Evolutionary conservation across 2,329 filamentous ascomycete genomes (phyloP).

Genomic region (Stachybotrys echinatus): DNA sequence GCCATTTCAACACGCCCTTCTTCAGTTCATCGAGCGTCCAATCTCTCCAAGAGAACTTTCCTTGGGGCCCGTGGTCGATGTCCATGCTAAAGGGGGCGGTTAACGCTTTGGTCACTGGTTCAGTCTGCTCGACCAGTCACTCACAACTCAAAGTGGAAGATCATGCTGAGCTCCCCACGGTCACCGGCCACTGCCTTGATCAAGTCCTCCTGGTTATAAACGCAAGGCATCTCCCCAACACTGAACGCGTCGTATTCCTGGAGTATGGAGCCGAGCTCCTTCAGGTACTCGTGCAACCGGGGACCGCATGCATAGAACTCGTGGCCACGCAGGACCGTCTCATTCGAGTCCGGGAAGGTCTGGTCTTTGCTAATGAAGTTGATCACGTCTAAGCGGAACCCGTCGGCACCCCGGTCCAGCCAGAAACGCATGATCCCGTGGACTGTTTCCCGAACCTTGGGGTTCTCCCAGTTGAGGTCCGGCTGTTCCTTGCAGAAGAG

Average conservation of each 20-base stretch:
- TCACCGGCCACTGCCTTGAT: constrained; percentile 48
- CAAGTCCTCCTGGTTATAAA: constrained; percentile 34
- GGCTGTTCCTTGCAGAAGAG: constrained; percentile 68
- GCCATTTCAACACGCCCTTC: constrained; percentile 49
- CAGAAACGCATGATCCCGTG: constrained; percentile 69
- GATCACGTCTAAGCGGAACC: constrained; percentile 64
- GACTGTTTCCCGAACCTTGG: constrained; percentile 57
- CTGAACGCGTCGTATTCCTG: constrained; percentile 44
- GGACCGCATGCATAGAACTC: constrained; percentile 51
- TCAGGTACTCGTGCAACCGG: constrained; percentile 38
- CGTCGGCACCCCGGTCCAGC: constrained; percentile 62
- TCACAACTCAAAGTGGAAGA: constrained; percentile 65
- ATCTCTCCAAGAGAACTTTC: constrained; percentile 35
- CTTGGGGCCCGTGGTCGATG: constrained; percentile 37
- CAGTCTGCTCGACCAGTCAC: constrained; percentile 6
- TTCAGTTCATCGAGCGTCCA: constrained; percentile 50
- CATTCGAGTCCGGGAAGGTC: constrained; percentile 44
- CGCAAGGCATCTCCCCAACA: constrained; percentile 46
- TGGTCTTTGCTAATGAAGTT: constrained; percentile 62
- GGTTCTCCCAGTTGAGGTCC: constrained; percentile 74
- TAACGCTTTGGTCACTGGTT: background rate
- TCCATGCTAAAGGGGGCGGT: constrained; percentile 36
- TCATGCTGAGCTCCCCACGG: constrained; percentile 61
- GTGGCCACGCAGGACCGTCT: constrained; percentile 22
- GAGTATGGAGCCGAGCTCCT: constrained; percentile 38